Evolutionary conservation across 805 yeast species (phyloP), one percentile per base, ranked within the genome.

Genomic region (Huiozyma sinensis): DNA sequence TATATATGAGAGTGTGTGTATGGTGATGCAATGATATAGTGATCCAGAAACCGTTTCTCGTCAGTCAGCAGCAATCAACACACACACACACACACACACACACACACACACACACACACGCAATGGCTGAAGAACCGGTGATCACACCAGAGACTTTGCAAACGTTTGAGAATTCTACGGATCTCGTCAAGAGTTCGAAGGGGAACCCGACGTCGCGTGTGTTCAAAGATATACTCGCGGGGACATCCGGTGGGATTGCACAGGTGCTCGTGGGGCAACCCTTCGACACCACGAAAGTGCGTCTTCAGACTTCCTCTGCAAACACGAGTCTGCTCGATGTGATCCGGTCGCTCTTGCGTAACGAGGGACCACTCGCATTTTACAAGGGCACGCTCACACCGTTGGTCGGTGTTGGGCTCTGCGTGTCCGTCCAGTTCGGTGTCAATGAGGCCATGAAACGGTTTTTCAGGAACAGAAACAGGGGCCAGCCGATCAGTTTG

Each of bases 241-340:
- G 98, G 17, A 90, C 97, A 12, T 73, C 82, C 53, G 97, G 97
- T 45, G 98, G 98, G 43, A 77, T 92, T 28, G 90, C 97, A 6
- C 98, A 92, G 66, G 97, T 92, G 6, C 68, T 92, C 32, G 84
- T 83, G 10, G 98, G 98, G 27, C 97, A 92, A 65, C 97, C 97
- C 6, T 90, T 90, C 57, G 97, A 89, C 61, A 85, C 95, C 7
- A 85, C 92, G 38, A 90, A 90, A 65, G 97, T 92, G 17, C 72
- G 98, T 42, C 70, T 92, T 40, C 97, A 92, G 59, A 81, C 94
- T 2, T 88, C 94, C 2, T 76, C 82, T 39, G 87, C 89, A 1
- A 79, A 88, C 2, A 79, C 79, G 32, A 46, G 58, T 2, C 81
- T 95, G 0, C 53, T 76, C 45, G 95, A 87, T 53, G 95, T 87